Evolutionary conservation across 164 flowering plant species (phyloP).

Genomic region (Annona cherimola): DNA sequence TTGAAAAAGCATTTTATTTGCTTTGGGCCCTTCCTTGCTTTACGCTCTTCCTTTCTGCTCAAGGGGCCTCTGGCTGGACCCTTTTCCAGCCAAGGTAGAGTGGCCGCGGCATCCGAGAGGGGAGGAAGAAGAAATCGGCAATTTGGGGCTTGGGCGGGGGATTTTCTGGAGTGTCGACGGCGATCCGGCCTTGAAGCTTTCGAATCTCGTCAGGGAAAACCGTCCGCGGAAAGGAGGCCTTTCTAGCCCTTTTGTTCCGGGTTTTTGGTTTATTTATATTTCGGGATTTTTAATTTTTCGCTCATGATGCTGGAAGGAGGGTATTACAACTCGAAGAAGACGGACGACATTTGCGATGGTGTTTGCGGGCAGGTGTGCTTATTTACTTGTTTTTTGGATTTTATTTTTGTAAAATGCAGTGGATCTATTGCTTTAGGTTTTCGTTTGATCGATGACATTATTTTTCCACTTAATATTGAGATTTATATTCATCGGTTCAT

Average conservation of each 20-base stretch:
- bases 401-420: not conserved
- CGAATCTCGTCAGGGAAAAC: not conserved
- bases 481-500: no score
- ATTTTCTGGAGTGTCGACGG: not conserved
- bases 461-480: no score
- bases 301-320: slow-evolving; percentile 45
- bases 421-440: not conserved
- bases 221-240: not conserved
- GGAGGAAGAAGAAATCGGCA: not conserved
- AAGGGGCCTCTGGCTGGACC: not conserved
- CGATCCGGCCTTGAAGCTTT: not conserved
- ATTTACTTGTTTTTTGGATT: not conserved
- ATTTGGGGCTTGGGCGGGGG: not conserved
- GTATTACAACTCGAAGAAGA: slow-evolving; percentile 65
- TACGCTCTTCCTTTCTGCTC: not conserved
- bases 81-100: not conserved
- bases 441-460: not conserved
- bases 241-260: not conserved
- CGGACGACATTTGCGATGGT: slow-evolving; percentile 72
- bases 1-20: no score
- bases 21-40: not conserved
- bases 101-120: not conserved
- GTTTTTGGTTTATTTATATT: not conserved
- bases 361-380: slow-evolving; percentile 72
- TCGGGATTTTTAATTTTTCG: not conserved